phyloP scores from a whole-genome alignment of 225 moss, liverwort and hornwort species.

The Neckera pumila region DNA sequence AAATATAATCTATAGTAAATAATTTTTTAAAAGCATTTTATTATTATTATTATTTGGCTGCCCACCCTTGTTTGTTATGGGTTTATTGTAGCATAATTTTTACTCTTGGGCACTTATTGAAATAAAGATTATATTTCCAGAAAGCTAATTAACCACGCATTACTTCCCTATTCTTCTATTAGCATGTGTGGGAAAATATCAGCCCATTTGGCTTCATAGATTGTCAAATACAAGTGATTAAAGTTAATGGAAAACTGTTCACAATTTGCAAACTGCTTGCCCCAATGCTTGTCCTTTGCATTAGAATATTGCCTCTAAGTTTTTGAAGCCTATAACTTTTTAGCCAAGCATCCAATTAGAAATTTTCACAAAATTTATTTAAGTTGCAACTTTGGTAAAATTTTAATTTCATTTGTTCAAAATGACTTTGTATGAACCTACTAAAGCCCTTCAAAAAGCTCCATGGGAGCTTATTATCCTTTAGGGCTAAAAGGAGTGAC shows the following conservation, averaged over 20 bases:
- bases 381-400: neutral
- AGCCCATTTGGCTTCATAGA: neutral
- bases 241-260: neutral
- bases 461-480: neutral
- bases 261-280: neutral
- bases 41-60: too few relatives aligned
- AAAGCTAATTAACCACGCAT: neutral
- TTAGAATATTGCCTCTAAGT: neutral
- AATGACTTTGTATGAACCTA: neutral
- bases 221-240: too few relatives aligned
- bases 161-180: fast-evolving
- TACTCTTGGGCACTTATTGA: too few relatives aligned
- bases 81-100: too few relatives aligned
- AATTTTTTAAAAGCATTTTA: too few relatives aligned
- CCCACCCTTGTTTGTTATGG: too few relatives aligned
- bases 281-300: fast-evolving
- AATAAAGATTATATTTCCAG: too few relatives aligned
- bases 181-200: neutral
- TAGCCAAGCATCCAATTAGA: neutral
- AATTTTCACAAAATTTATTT: neutral
- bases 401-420: neutral
- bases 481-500: neutral
- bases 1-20: too few relatives aligned
- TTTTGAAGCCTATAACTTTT: neutral
- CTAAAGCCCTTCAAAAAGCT: fast-evolving